Base-by-base conservation (phyloP, 2,329 filamentous ascomycete genomes). In the Colletotrichum orbiculare region DNA sequence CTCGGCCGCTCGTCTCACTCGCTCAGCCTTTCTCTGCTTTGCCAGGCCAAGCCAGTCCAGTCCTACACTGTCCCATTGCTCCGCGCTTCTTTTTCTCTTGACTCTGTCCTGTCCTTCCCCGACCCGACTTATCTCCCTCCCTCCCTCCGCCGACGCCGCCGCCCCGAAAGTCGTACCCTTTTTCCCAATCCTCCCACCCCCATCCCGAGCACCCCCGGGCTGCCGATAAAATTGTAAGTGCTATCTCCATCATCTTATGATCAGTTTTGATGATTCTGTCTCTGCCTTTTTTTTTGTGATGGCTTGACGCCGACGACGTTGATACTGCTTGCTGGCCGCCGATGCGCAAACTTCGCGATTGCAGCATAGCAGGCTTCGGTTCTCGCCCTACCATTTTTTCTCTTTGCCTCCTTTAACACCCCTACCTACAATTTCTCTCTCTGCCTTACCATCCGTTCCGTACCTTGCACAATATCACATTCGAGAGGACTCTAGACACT, bases 41-140 rank as follows among this genome's bases (percentile, higher is more conserved):
- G 25, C 25, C 25, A 25, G 25, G 25, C 25, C 25, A 25, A 25
- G 25, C 25, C 15, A 10, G n/a, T 17, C 57, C 38, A 49, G 49
- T 62, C 38, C 46, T 58, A 47, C 46, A 46, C 54, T 34, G 54
- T 47, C 34, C 42, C 43, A 46, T 56, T 43, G 42, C 33, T 39
- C 43, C 39, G 43, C 35, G 38, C 47, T 13, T 25, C 39, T 42
- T 35, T 17, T 47, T 38, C 33, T 33, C 25, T 39, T 49, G 33
- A 37, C 47, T 15, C 58, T 42, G 39, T 53, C 43, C 37, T 52
- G 38, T 60, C 56, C 47, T 42, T 34, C 42, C 35, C 58, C 71
- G 68, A 71, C 73, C 73, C 75, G 76, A 74, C 74, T 75, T 72
- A 74, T 75, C 74, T 75, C 73, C 69, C 69, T 70, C 73, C 69